These are phyloP conservation scores for Saksenaea oblongispora DNA, from an alignment of 371 early-diverging fungal genomes.

Conservation along the genomic window DNA sequence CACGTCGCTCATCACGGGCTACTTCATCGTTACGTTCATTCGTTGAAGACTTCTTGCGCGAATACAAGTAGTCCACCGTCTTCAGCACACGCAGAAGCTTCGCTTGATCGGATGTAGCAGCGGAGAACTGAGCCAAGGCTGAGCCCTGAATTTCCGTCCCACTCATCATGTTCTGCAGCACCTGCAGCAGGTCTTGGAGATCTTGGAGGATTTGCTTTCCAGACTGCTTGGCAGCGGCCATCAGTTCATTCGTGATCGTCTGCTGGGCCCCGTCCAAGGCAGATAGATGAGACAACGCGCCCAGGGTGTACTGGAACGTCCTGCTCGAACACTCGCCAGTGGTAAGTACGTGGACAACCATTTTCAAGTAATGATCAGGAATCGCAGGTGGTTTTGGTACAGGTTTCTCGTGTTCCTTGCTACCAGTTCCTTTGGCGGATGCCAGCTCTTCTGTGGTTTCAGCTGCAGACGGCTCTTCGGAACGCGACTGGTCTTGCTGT, in stretches of 20 bases:
- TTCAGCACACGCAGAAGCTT: constrained; percentile 92
- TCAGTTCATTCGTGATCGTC: constrained; percentile 78
- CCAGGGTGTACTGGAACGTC: constrained; percentile 91
- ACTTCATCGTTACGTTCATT: constrained; percentile 21
- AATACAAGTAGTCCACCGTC: constrained; percentile 86
- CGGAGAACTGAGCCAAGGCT: constrained; percentile 73
- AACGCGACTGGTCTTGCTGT: constrained; percentile 17
- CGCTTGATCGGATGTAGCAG: constrained; percentile 87
- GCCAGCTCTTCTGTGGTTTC: constrained; percentile 2
- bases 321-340: constrained; percentile 91
- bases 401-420: constrained; percentile 11
- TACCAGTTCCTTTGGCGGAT: constrained; percentile 1
- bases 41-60: constrained; percentile 35
- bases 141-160: constrained; percentile 67
- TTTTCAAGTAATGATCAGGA: constrained; percentile 72
- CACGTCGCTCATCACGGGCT: constrained; percentile 54
- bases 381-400: constrained; percentile 70
- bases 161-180: constrained; percentile 58
- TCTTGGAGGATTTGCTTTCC: constrained; percentile 70
- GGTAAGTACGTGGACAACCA: constrained; percentile 87
- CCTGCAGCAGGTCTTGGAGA: constrained; percentile 60
- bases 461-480: constrained; percentile 8
- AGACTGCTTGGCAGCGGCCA: constrained; percentile 69
- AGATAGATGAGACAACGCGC: constrained; percentile 87
- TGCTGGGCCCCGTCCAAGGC: constrained; percentile 70